Percentiles rank a stretch among this genome's conserved stretches.
Conservation (phyloP, 306 rosid species). For the Acmispon strigosus region DNA sequence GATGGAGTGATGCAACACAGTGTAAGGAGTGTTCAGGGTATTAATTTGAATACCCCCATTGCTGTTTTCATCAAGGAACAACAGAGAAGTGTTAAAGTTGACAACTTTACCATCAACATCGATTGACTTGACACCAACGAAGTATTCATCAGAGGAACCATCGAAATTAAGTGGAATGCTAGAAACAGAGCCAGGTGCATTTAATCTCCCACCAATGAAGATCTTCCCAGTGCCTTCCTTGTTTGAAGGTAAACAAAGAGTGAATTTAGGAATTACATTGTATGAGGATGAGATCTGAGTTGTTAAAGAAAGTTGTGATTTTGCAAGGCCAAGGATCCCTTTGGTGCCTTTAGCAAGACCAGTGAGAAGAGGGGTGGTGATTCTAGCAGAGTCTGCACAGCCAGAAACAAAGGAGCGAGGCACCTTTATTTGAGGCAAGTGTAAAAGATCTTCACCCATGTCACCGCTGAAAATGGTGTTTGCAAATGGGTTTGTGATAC, state of each 20-base stretch:
- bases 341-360: background rate
- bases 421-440: background rate
- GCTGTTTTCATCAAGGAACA: background rate
- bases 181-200: background rate
- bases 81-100: background rate
- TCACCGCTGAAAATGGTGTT: background rate
- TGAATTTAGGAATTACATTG: background rate
- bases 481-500: background rate
- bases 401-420: background rate
- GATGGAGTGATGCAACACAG: background rate
- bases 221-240: background rate
- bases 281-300: background rate
- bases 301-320: background rate
- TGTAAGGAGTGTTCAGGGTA: background rate
- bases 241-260: conserved; percentile 9
- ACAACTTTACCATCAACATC: background rate
- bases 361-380: background rate
- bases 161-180: background rate
- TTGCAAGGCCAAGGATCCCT: conserved; percentile 13
- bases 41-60: conserved; percentile 17
- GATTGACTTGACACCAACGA: conserved; percentile 4
- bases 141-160: background rate
- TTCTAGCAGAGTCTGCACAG: background rate
- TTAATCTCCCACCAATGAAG: background rate
- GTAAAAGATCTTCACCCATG: background rate